Percentiles rank a stretch among this genome's conserved stretches.
phyloP scores from a whole-genome alignment of 768 basidiomycete genomes.

The Pleurotus tuoliensis region DNA sequence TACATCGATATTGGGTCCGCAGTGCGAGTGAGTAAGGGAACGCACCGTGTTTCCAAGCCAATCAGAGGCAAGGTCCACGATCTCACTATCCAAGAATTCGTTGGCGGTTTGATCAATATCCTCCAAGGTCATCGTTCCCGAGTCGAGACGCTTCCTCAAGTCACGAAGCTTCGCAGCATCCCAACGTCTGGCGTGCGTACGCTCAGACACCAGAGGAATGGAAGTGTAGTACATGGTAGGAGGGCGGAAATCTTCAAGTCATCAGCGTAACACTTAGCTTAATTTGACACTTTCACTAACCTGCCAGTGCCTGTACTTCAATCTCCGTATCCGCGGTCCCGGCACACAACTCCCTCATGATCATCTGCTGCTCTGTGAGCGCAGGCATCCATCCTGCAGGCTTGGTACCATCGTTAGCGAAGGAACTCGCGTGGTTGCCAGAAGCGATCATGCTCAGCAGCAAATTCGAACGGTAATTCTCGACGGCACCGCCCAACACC shows the following conservation, averaged over 20 bases:
- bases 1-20: constrained; percentile 4
- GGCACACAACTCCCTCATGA: constrained; percentile 87
- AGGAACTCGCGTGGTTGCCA: constrained; percentile 59
- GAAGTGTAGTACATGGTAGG: constrained; percentile 96
- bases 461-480: constrained; percentile 93
- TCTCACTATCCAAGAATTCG: constrained; percentile 92
- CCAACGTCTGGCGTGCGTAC: constrained; percentile 83
- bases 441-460: constrained; percentile 84
- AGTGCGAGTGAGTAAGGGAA: not conserved
- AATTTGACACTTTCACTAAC: constrained; percentile 43
- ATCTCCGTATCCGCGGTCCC: constrained; percentile 75
- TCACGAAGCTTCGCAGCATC: constrained; percentile 94
- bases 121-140: constrained; percentile 75
- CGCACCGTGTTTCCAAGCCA: constrained; percentile 94
- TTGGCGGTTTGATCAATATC: constrained; percentile 89
- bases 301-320: constrained; percentile 82
- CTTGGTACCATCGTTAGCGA: constrained; percentile 55
- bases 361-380: constrained; percentile 94
- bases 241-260: constrained; percentile 74
- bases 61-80: constrained; percentile 92
- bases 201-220: constrained; percentile 86
- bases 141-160: constrained; percentile 89
- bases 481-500: constrained; percentile 84
- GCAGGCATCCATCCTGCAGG: constrained; percentile 65
- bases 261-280: constrained; percentile 3